Percentiles rank a stretch among this genome's conserved stretches.
These are phyloP conservation scores for Umbellularia californica DNA, from an alignment of 164 flowering plant genomes.

Conservation along the genomic window DNA sequence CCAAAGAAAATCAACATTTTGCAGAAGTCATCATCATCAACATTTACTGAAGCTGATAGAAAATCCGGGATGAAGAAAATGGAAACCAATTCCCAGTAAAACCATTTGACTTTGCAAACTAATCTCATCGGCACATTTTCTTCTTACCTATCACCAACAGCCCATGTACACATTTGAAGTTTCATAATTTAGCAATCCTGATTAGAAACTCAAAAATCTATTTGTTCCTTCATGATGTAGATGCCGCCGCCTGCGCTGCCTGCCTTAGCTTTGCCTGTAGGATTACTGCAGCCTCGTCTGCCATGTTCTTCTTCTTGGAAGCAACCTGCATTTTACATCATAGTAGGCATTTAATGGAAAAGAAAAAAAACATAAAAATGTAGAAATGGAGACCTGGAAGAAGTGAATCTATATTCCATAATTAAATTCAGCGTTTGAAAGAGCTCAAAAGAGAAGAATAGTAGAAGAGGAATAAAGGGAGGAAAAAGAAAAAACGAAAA, in stretches of 20 bases:
- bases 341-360: neutral
- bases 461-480: neutral
- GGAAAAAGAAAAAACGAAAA: neutral
- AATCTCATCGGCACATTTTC: neutral
- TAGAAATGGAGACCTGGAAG: neutral
- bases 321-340: constrained; percentile 46
- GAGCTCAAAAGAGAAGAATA: neutral
- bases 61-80: neutral
- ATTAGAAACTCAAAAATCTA: neutral
- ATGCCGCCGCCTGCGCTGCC: constrained; percentile 35
- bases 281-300: constrained; percentile 64
- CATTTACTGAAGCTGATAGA: neutral
- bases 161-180: neutral
- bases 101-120: neutral
- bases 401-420: neutral
- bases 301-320: constrained; percentile 61
- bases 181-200: neutral
- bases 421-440: neutral
- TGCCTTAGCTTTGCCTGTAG: constrained; percentile 64
- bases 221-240: constrained; percentile 25
- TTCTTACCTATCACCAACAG: too few species aligned
- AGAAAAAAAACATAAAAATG: neutral
- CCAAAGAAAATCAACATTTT: neutral
- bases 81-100: neutral
- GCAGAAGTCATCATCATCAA: too few species aligned